phyloP scores from a whole-genome alignment of 768 basidiomycete species.

The Tulasnella calospora region DNA sequence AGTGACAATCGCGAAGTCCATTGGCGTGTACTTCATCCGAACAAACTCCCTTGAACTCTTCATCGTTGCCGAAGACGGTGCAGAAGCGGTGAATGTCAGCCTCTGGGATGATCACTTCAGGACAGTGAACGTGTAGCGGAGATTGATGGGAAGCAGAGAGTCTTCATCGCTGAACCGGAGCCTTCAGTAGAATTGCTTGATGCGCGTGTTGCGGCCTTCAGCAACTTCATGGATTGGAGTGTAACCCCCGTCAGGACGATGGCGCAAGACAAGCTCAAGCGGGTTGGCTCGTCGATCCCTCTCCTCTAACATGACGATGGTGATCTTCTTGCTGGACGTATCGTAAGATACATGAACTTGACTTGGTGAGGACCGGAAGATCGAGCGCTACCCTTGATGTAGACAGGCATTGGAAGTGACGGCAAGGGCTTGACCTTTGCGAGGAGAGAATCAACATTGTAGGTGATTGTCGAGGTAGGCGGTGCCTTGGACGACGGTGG shows the following conservation, averaged over 20 bases:
- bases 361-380: slow-evolving; percentile 77
- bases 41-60: slow-evolving; percentile 76
- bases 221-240: slow-evolving; percentile 90
- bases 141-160: slow-evolving; percentile 66
- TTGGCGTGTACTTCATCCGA: slow-evolving; percentile 73
- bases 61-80: slow-evolving; percentile 87
- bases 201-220: slow-evolving; percentile 74
- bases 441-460: slow-evolving; percentile 77
- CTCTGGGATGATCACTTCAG: slow-evolving; percentile 74
- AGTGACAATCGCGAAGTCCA: no score
- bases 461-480: slow-evolving; percentile 86
- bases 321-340: slow-evolving; percentile 50
- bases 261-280: slow-evolving; percentile 73
- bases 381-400: slow-evolving; percentile 71
- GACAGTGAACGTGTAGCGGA: slow-evolving; percentile 77
- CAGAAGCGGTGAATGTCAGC: slow-evolving; percentile 85
- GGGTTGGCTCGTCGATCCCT: slow-evolving; percentile 70
- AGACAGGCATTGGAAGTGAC: slow-evolving; percentile 45
- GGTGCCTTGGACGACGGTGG: slow-evolving; percentile 79
- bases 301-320: slow-evolving; percentile 76
- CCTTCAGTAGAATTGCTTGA: slow-evolving; percentile 98
- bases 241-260: slow-evolving; percentile 81
- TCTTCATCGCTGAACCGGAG: slow-evolving; percentile 92
- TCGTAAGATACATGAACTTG: slow-evolving; percentile 63
- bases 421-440: slow-evolving; percentile 72